Percentiles rank a stretch among this genome's conserved stretches.
These are phyloP conservation scores for Straminergon stramineum DNA, from an alignment of 225 moss, liverwort and hornwort genomes.

Conservation along the genomic window DNA sequence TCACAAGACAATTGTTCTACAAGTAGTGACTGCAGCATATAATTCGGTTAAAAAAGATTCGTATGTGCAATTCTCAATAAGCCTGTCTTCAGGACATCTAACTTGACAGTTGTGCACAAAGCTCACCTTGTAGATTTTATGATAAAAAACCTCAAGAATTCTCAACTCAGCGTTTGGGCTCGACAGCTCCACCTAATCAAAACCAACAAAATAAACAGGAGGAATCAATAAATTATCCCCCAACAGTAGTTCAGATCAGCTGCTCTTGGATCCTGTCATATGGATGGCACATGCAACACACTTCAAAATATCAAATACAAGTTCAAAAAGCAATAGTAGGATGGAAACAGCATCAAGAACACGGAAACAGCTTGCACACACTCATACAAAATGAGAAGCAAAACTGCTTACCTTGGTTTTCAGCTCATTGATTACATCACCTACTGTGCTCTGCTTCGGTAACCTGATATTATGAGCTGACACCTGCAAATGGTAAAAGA, in stretches of 20 bases:
- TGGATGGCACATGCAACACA: neutral
- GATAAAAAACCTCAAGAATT: conserved; percentile 45
- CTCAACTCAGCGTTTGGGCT: conserved; percentile 32
- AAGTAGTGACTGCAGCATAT: neutral
- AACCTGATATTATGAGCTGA: conserved; percentile 54
- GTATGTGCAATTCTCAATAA: neutral
- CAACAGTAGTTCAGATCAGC: neutral
- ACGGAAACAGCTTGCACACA: neutral
- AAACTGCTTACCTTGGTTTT: conserved; percentile 28
- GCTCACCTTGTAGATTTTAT: conserved; percentile 52
- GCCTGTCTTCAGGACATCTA: neutral
- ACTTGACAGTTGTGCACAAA: neutral
- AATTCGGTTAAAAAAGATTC: neutral
- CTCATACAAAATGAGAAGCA: neutral
- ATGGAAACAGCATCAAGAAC: neutral
- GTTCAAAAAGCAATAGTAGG: neutral
- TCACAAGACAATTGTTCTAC: neutral
- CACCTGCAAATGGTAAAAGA: conserved; percentile 22
- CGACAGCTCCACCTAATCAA: conserved; percentile 40
- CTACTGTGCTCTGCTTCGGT: conserved; percentile 56
- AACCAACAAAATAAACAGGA: neutral
- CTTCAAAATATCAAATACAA: neutral
- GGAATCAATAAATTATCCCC: neutral
- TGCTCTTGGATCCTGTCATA: neutral
- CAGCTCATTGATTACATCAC: conserved; percentile 57